These are phyloP conservation scores for Pseudogymnoascus sp. DNA, from an alignment of 2,329 filamentous ascomycete species.

Conservation along the genomic window DNA sequence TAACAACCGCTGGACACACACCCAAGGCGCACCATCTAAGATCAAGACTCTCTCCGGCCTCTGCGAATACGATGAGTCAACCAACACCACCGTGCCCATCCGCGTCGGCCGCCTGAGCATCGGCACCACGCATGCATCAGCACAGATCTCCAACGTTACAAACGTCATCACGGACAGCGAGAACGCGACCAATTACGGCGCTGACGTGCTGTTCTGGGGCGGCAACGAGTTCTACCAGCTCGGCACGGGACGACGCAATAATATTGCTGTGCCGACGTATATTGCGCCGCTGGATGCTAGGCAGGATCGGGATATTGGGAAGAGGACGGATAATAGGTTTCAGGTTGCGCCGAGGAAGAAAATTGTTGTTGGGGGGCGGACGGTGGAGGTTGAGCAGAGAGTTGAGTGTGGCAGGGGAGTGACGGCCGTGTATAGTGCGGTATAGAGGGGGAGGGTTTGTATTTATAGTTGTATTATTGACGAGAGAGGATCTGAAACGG, in stretches of 20 bases:
- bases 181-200: conserved; percentile 78
- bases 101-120: conserved; percentile 64
- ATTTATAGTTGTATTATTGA: neutral
- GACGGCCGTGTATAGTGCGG: conserved; percentile 61
- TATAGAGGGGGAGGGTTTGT: neutral
- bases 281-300: conserved; percentile 66
- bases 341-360: conserved; percentile 72
- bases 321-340: conserved; percentile 64
- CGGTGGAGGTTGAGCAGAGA: conserved; percentile 71
- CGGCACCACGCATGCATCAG: conserved; percentile 72
- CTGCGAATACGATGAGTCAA: conserved; percentile 76
- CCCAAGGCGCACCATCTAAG: conserved; percentile 68
- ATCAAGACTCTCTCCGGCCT: conserved; percentile 76
- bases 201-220: conserved; percentile 88
- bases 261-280: conserved; percentile 66
- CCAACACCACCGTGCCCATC: conserved; percentile 64
- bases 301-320: conserved; percentile 51
- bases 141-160: conserved; percentile 75
- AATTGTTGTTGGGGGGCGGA: conserved; percentile 60
- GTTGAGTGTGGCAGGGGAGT: conserved; percentile 79
- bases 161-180: conserved; percentile 51
- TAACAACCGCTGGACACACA: conserved; percentile 81
- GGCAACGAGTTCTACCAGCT: conserved; percentile 92
- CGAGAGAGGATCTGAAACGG: neutral
- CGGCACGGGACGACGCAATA: conserved; percentile 82